A percentile compares a stretch with the other conserved stretches of the same genome.
phyloP scores from a whole-genome alignment of 306 rosid species.

The Nissolia schottii region DNA sequence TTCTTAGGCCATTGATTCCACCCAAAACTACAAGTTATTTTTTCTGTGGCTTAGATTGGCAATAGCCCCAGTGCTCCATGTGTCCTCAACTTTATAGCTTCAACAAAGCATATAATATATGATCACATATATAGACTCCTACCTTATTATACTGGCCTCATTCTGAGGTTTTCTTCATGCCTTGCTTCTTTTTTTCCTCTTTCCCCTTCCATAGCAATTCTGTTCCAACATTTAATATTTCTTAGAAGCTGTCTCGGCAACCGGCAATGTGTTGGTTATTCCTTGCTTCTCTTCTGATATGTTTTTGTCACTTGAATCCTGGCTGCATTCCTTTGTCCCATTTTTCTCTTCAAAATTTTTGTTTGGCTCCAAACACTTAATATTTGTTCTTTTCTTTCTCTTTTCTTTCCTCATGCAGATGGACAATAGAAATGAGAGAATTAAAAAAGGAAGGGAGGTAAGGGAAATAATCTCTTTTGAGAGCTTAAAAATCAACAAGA shows the following conservation, averaged over 20 bases:
- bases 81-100: slow-evolving; percentile 11
- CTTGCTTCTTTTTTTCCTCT: too few species aligned
- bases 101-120: slow-evolving; percentile 6
- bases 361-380: neutral
- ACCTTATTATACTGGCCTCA: neutral
- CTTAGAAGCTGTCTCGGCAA: too few species aligned
- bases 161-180: slow-evolving; percentile 12
- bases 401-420: too few species aligned
- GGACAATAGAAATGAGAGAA: too few species aligned
- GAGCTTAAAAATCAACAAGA: too few species aligned
- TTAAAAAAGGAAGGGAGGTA: too few species aligned
- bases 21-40: slow-evolving; percentile 5
- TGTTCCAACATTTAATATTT: too few species aligned
- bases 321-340: neutral
- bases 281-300: neutral
- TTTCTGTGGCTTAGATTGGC: slow-evolving; percentile 18
- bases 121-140: neutral
- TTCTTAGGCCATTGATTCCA: slow-evolving; percentile 1
- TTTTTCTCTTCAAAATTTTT: neutral
- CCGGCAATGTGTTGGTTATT: too few species aligned
- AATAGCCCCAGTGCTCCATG: neutral
- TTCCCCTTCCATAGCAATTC: too few species aligned
- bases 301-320: slow-evolving; percentile 17
- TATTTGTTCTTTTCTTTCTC: neutral
- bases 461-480: too few species aligned